phyloP scores from a whole-genome alignment of 78 protist genomes.

The Bigelowiella natans region DNA sequence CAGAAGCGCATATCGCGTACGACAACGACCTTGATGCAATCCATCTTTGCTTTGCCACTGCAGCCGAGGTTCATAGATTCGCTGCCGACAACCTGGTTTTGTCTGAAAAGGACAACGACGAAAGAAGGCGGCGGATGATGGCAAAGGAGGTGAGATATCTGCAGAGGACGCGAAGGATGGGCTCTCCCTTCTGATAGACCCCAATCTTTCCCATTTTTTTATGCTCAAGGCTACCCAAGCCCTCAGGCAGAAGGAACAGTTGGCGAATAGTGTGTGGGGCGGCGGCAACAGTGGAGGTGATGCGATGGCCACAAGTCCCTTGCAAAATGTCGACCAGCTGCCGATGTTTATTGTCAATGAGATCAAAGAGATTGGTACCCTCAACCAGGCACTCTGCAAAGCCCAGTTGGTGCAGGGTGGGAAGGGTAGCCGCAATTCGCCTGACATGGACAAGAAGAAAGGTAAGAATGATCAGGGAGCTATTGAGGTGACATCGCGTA shows the following conservation, averaged over 20 bases:
- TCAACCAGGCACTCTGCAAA: background rate
- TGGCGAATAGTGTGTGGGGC: background rate
- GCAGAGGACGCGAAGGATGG: too few relatives aligned
- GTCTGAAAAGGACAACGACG: too few relatives aligned
- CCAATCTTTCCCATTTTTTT: background rate
- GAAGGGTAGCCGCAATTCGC: background rate
- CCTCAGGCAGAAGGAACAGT: background rate
- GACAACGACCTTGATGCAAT: background rate
- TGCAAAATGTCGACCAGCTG: background rate
- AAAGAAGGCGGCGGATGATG: too few relatives aligned
- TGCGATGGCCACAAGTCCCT: background rate
- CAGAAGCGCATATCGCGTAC: background rate
- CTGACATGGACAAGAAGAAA: background rate
- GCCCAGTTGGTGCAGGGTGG: background rate
- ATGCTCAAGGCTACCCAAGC: background rate
- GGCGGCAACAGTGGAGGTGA: background rate
- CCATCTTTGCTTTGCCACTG: background rate
- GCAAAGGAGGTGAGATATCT: too few relatives aligned
- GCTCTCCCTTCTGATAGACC: background rate
- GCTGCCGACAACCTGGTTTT: background rate
- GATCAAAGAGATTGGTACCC: background rate
- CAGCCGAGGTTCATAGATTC: background rate
- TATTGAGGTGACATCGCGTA: background rate
- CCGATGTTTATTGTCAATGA: background rate
- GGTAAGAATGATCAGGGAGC: background rate